These are phyloP conservation scores for Monosporozyma aquatica DNA, from an alignment of 805 yeast genomes.

Conservation along the genomic window DNA sequence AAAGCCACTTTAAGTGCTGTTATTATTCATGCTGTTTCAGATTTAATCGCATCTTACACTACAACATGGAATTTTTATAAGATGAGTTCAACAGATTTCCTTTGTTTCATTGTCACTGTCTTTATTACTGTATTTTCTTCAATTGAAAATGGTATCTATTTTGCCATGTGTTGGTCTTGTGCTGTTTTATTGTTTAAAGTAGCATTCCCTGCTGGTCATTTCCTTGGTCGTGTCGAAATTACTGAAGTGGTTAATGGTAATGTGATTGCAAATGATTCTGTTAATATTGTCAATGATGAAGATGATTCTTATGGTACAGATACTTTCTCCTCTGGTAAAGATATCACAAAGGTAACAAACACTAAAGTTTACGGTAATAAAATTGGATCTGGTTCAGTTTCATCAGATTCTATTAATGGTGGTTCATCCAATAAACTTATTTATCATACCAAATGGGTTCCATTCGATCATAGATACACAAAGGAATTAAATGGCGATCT, in stretches of 20 bases:
- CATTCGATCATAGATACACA: conserved; percentile 35
- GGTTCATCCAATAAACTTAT: conserved; percentile 19
- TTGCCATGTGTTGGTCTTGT: conserved; percentile 76
- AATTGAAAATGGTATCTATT: conserved; percentile 85
- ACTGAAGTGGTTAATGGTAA: conserved; percentile 61
- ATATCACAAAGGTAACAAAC: not conserved
- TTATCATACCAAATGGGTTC: conserved; percentile 63
- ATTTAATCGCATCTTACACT: conserved; percentile 62
- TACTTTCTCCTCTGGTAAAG: conserved; percentile 1
- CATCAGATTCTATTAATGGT: not conserved
- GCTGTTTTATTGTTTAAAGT: conserved; percentile 65
- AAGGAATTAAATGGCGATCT: conserved; percentile 46
- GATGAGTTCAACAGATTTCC: conserved; percentile 63
- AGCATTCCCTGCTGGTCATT: conserved; percentile 73
- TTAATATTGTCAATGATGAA: conserved; percentile 2
- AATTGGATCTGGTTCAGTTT: not conserved
- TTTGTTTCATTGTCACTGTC: conserved; percentile 65
- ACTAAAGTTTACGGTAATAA: not conserved
- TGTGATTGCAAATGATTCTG: conserved; percentile 27
- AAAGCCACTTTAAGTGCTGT: conserved; percentile 81
- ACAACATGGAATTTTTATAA: conserved; percentile 63
- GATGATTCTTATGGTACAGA: not conserved
- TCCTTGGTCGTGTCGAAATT: conserved; percentile 68
- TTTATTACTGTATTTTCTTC: conserved; percentile 66
- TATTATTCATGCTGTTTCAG: conserved; percentile 89